Conservation (phyloP, 495 filamentous ascomycete species). For the Penicillium crystallinum region DNA sequence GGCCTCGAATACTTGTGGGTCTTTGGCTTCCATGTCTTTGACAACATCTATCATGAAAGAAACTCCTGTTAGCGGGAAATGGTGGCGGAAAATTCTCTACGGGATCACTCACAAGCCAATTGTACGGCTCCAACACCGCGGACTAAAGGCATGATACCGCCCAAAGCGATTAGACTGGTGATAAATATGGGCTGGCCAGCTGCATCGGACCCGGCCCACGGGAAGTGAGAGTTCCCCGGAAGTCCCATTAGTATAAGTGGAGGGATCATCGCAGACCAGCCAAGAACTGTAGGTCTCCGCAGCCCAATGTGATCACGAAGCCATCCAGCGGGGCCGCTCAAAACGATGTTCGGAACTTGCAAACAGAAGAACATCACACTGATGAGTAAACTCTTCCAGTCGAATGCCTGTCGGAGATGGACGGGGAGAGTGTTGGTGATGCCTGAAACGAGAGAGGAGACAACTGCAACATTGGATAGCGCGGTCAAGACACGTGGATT, state of each 20-base stretch:
- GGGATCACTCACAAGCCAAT: slow-evolving; percentile 7
- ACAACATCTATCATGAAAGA: slow-evolving; percentile 4
- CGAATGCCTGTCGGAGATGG: slow-evolving; percentile 9
- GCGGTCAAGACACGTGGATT: slow-evolving; percentile 4
- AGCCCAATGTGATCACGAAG: slow-evolving; percentile 13
- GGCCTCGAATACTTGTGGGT: slow-evolving; percentile 13
- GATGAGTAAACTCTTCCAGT: slow-evolving; percentile 8
- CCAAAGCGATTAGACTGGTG: slow-evolving; percentile 3
- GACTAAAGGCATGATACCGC: slow-evolving; percentile 6
- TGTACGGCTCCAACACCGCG: slow-evolving; percentile 10
- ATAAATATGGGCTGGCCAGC: slow-evolving; percentile 7
- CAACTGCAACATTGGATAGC: neutral
- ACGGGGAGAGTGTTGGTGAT: slow-evolving; percentile 14
- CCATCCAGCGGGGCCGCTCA: slow-evolving; percentile 12
- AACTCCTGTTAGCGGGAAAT: neutral
- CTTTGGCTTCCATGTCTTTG: slow-evolving; percentile 9
- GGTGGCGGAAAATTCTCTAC: no score
- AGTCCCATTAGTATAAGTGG: slow-evolving; percentile 8
- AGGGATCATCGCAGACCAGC: neutral
- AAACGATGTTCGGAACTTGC: slow-evolving; percentile 7
- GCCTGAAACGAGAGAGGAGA: neutral
- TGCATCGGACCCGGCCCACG: slow-evolving; percentile 5
- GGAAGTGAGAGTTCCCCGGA: slow-evolving; percentile 7
- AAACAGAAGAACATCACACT: slow-evolving; percentile 15
- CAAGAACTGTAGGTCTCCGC: slow-evolving; percentile 7